Evolutionary conservation across 345 rosid genomes (phyloP).

Genomic region (Passiflora organensis): DNA sequence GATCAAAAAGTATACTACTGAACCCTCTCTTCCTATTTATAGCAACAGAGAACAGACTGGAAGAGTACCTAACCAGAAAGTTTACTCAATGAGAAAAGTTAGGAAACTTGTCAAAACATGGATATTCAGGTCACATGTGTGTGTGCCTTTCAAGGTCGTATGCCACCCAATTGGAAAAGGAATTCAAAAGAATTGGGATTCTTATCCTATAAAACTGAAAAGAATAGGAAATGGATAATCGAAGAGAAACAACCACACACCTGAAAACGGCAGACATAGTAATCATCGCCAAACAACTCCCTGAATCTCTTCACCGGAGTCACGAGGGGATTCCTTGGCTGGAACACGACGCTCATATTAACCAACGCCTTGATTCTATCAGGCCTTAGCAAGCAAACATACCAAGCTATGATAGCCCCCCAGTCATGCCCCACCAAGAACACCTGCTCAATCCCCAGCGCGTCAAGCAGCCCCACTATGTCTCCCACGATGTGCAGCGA

Average conservation of each 20-base stretch:
- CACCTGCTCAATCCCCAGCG: constrained; percentile 37
- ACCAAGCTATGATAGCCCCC: constrained; percentile 61
- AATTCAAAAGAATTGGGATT: no score
- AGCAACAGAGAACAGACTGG: no score
- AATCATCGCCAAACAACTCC: constrained; percentile 56
- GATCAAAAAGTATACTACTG: no score
- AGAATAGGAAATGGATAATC: no score
- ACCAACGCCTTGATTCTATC: constrained; percentile 57
- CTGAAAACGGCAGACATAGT: constrained; percentile 65
- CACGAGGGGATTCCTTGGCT: constrained; percentile 40
- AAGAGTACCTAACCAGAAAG: no score
- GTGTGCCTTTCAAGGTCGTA: no score
- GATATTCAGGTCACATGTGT: no score
- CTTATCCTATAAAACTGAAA: neutral
- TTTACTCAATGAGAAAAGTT: no score
- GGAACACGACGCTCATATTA: constrained; percentile 41
- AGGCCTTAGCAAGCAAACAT: constrained; percentile 47
- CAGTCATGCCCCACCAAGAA: constrained; percentile 76
- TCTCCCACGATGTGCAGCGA: constrained; percentile 26
- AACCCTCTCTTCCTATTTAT: no score
- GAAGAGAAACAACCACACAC: constrained; percentile 2
- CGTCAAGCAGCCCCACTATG: constrained; percentile 26
- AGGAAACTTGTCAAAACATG: no score
- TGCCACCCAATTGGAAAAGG: no score
- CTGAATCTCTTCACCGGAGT: constrained; percentile 41